Base-by-base conservation (phyloP, 1,284 basidiomycete species). In the Marasmius fiardii region DNA sequence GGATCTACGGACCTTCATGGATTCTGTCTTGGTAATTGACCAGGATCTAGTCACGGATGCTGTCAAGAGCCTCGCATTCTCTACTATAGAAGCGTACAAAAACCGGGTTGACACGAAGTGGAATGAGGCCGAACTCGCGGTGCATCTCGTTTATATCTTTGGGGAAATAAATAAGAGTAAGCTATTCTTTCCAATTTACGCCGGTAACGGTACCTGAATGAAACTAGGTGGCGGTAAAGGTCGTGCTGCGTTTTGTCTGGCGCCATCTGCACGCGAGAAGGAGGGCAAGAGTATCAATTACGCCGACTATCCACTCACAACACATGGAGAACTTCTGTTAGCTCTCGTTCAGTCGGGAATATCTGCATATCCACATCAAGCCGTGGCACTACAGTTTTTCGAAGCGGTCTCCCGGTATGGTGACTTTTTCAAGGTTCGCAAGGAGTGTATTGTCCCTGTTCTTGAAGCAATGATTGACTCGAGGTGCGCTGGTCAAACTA, bases 341-440 rank as follows among this genome's bases (percentile, higher is more conserved):
- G 83, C 89, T 5, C 83, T 96, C 52, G 85, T 97, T 43, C 82
- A 90, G 61, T 95, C 92, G 26, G 86, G 88, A 20, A 86, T 99
- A 47, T 87, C 89, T 2, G 78, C 80, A 1, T 95, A 90, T 73
- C 92, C 93, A 1, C 90, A 98, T 71, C 87, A 89, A 24, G 82
- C 88, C 8, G 96, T 98, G n/a, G 80, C 86, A 12, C 80, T 98
- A 70, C 93, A 96, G 67, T 97, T 91, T 73, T 98, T 98, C 63
- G 97, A 99, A 73, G 92, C 92, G 21, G 82, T 86, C 8, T 86
- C 93, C 14, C 85, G 98, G 54, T 99, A 99, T 69, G 84, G 88
- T 39, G 95, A 98, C 67, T 98, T 98, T 71, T 99, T 98, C 84
- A 94, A 92, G 71, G 85, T 94, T 34, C 87, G 93, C 60, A 88